Conservation (phyloP, 371 early-diverging fungal species). For the Zopfochytrium polystomum region DNA sequence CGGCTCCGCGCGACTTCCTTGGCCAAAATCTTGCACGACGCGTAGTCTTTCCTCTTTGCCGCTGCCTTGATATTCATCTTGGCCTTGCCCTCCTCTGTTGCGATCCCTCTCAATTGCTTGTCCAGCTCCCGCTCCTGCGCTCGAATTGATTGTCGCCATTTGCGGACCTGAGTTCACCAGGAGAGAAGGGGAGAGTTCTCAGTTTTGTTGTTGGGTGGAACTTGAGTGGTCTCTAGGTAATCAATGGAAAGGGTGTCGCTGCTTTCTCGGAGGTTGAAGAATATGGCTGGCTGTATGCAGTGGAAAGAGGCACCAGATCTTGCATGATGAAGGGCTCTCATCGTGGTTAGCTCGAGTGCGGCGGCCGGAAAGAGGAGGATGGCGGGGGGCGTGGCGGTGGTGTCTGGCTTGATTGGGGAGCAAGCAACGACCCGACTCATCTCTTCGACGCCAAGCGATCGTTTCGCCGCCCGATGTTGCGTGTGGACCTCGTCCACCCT, state of each 20-base stretch:
- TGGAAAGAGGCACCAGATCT: not conserved
- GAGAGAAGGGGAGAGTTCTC: not conserved
- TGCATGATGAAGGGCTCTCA: not conserved
- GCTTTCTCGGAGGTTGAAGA: not conserved
- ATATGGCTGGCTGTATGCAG: not conserved
- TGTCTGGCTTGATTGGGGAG: too few species aligned
- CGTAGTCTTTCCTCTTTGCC: conserved; percentile 81
- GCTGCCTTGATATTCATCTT: conserved; percentile 75
- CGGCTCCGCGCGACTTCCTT: conserved; percentile 79
- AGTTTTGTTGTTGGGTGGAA: conserved; percentile 4
- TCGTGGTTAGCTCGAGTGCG: not conserved
- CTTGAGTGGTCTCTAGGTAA: too few species aligned
- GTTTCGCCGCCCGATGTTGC: too few species aligned
- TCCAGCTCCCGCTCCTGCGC: conserved; percentile 86
- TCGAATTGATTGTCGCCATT: conserved; percentile 85
- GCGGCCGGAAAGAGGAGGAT: not conserved
- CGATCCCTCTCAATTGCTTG: conserved; percentile 75
- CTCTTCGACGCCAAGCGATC: too few species aligned
- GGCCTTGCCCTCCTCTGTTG: conserved; percentile 78
- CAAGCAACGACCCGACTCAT: too few species aligned
- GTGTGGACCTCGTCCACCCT: too few species aligned
- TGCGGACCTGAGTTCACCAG: conserved; percentile 85
- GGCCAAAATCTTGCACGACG: conserved; percentile 68
- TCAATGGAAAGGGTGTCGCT: not conserved
- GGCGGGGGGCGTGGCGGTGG: not conserved